Base-by-base conservation (phyloP, 345 rosid species). In the Hibiscus syriacus region DNA sequence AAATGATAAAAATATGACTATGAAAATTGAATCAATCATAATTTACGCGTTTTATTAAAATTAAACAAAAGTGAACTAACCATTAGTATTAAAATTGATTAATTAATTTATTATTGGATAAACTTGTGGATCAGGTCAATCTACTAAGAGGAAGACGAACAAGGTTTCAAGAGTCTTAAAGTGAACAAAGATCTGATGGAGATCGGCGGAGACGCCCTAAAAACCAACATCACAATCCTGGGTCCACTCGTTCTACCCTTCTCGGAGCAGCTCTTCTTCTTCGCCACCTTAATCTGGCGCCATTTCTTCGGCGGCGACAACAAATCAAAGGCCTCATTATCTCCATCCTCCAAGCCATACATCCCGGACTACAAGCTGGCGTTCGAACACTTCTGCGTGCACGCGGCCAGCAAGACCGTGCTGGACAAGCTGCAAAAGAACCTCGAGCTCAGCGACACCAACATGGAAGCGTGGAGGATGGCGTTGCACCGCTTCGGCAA, bases 281-380 rank as follows among this genome's bases (percentile, higher is more conserved):
- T 93, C 14, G 82, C 79, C 0, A 81, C 91, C 34, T 76, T 91
- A 5, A 63, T 87, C 20, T 76, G 88, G 74, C 73, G 90, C 36
- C 76, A 82, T 61, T 70, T 83, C 20, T 77, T 73, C 14, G 80
- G 84, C 1, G 55, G 25, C 9, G 68, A 52, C 3, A 41, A 43
- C 48, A 52, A 53, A 1, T 58, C 75, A 0, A 55, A 25, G 43
- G 52, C 83, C 41, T 66, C 75, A 29, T 36, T 78, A 20, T 66
- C 27, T 67, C 36, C 13, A 13, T 38, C 81, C 0, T 26, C 88
- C 6, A 90, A 87, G 73, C 97, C 96, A 6, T 93, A 90, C 85
- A 93, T 93, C 7, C 98, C 98, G 0, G 90, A 93, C 77, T 93
- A 89, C 87, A 93, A 89, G 81, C 96, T 89, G 0, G 98, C 98